These are phyloP conservation scores for Fagopyrum homotropicum DNA, from an alignment of 148 eudicot genomes.

Conservation along the genomic window DNA sequence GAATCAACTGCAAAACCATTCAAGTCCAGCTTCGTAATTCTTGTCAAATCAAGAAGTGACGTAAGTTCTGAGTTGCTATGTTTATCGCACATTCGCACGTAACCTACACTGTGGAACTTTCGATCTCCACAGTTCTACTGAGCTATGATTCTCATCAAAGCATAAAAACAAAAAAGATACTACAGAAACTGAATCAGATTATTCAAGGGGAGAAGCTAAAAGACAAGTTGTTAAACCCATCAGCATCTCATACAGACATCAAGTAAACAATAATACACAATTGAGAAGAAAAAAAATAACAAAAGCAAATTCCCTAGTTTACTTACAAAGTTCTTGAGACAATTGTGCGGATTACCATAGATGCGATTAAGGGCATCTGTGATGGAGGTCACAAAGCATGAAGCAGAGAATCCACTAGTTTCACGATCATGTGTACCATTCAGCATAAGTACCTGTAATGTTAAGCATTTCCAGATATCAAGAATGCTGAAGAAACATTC, in stretches of 20 bases:
- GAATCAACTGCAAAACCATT: not conserved
- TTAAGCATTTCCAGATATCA: not conserved
- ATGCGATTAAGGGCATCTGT: conserved; percentile 93
- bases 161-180: not conserved
- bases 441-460: conserved; percentile 67
- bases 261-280: not conserved
- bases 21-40: not conserved
- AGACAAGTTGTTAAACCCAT: not conserved
- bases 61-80: not conserved
- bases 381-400: conserved; percentile 87
- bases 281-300: not conserved
- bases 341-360: conserved; percentile 52
- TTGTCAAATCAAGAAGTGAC: not conserved
- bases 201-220: not conserved
- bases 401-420: conserved; percentile 75
- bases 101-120: not conserved
- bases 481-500: not conserved
- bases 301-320: not conserved
- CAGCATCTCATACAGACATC: not conserved
- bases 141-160: not conserved
- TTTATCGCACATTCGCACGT: not conserved
- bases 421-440: conserved; percentile 88
- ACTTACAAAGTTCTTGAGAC: conserved; percentile 67
- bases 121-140: not conserved
- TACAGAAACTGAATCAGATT: not conserved